Evolutionary conservation across 2,329 filamentous ascomycete genomes (phyloP), one percentile per base, ranked within the genome.

Genomic region (Alternaria viburni): DNA sequence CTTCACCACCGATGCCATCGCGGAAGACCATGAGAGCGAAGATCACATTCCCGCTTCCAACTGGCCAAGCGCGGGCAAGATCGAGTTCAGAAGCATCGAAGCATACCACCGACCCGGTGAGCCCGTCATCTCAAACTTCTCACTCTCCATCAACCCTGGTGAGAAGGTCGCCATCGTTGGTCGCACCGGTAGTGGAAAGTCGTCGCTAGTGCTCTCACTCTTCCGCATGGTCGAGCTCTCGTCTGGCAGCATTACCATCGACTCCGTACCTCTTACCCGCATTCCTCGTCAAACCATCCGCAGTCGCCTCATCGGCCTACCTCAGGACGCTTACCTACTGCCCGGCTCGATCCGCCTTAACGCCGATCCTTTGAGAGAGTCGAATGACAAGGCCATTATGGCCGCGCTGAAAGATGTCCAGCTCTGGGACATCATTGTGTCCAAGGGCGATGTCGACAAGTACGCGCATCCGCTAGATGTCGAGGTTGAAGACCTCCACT

Each of bases 171-270:
- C 83, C 3, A 79, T 88, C 6, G 86, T 84, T 46, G 87, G 87
- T 1, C 81, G 86, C 3, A 88, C 83, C 23, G 86, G 84, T 62
- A 86, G 84, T 59, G 85, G 86, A 2, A 87, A 87, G 72, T 84
- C 81, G 0, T 85, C 84, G 0, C 73, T 87, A 0, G 77, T 86
- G 1, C 78, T 84, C 6, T 76, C 83, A 0, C 74, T 87, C 9
- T 79, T 87, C 54, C 81, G 84, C 11, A 82, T 88, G 69, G 67
- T 87, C 3, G 81, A 86, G 23, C 71, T 81, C 2, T 76, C 77
- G 1, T 65, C 75, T 0, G 85, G 84, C 10, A 75, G 63, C 6
- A 82, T 88, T 43, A 70, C 58, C 3, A 78, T 88, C 13, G 85
- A 88, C 67, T 80, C 80, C 1, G 61, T 86, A 9, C 81, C 86